A percentile compares a stretch with the other conserved stretches of the same genome.
phyloP scores from a whole-genome alignment of 2,329 filamentous ascomycete genomes.

The Epichloe amarillans region DNA sequence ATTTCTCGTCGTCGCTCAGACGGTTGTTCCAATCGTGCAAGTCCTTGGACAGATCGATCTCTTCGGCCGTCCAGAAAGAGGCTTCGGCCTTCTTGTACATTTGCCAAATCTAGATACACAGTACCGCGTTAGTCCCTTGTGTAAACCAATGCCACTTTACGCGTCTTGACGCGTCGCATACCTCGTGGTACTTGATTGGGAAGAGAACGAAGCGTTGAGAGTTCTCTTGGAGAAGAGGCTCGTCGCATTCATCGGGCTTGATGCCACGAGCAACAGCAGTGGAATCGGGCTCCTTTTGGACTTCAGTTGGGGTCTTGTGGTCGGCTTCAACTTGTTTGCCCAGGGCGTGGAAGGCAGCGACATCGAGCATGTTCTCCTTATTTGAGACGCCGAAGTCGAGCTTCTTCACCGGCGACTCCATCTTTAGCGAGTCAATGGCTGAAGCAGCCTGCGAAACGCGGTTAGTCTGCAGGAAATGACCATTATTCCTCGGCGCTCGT shows the following conservation, averaged over 20 bases:
- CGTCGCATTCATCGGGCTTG: conserved; percentile 61
- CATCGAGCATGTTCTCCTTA: conserved; percentile 66
- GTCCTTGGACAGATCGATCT: conserved; percentile 98
- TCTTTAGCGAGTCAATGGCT: conserved; percentile 77
- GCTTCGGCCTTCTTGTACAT: conserved; percentile 99
- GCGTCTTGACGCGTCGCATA: conserved; percentile 54
- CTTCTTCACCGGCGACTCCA: conserved; percentile 89
- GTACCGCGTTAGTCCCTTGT: neutral
- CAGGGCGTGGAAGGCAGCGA: conserved; percentile 35
- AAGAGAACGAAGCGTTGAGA: conserved; percentile 93
- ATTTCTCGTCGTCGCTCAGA: conserved; percentile 91
- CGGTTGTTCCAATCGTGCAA: conserved; percentile 98
- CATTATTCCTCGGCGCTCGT: neutral
- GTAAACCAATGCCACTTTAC: conserved; percentile 42
- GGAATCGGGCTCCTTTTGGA: conserved; percentile 23
- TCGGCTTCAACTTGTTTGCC: conserved; percentile 46
- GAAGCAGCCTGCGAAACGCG: conserved; percentile 55
- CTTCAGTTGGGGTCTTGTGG: conserved; percentile 40
- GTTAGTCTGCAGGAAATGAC: conserved; percentile 17
- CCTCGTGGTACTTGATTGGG: conserved; percentile 98
- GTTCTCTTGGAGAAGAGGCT: conserved; percentile 92
- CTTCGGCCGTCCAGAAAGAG: conserved; percentile 98
- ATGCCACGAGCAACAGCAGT: conserved; percentile 33
- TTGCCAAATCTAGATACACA: conserved; percentile 71
- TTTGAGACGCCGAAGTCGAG: conserved; percentile 58